phyloP scores from a whole-genome alignment of 257 asterid species.

The Fraxinus quadrangulata region DNA sequence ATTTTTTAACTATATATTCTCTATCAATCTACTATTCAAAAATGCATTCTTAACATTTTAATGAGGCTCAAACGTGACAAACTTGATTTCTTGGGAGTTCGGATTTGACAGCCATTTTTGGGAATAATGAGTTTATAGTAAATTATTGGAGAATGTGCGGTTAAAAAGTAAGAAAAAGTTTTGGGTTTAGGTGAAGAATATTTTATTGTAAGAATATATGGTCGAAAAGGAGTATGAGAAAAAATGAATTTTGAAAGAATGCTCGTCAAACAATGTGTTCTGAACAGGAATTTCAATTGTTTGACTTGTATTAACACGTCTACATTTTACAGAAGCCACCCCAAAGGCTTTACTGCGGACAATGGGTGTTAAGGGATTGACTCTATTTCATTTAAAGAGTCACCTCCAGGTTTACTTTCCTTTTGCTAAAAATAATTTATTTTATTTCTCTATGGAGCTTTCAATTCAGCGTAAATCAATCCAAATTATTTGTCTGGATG shows the following conservation, averaged over 20 bases:
- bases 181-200: no score
- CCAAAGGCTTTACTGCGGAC: conserved; percentile 87
- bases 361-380: conserved; percentile 90
- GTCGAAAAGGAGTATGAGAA: no score
- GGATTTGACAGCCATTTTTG: background rate
- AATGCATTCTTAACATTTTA: no score
- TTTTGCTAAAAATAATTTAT: background rate
- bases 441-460: conserved; percentile 4
- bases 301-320: conserved; percentile 7
- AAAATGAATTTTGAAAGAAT: no score
- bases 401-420: conserved; percentile 67
- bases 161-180: no score
- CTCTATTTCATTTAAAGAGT: conserved; percentile 82
- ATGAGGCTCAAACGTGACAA: background rate
- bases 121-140: no score
- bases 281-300: background rate
- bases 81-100: conserved; percentile 1
- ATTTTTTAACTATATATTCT: no score
- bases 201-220: background rate
- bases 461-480: background rate
- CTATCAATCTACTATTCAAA: no score
- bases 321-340: conserved; percentile 72
- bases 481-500: no score
- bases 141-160: no score
- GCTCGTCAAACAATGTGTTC: background rate